A percentile compares a stretch with the other conserved stretches of the same genome.
Evolutionary conservation across 129 eudicot species (phyloP).

Genomic region (Gnaphalium uliginosum): DNA sequence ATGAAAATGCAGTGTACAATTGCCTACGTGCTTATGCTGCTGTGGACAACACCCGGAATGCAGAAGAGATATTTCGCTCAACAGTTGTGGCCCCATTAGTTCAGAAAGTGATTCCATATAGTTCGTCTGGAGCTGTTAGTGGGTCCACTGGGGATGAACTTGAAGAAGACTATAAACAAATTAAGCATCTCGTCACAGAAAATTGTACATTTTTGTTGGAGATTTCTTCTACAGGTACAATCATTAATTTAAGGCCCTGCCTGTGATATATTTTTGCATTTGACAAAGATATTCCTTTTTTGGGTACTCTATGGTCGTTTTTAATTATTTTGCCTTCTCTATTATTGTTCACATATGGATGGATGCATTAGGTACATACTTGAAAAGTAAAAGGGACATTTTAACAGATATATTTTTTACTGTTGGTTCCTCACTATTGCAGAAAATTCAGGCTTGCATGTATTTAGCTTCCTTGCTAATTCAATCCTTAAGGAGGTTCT

Average conservation of each 20-base stretch:
- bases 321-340: not conserved
- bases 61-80: constrained; percentile 86
- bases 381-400: not conserved
- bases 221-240: constrained; percentile 74
- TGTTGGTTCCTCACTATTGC: constrained; percentile 31
- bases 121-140: constrained; percentile 46
- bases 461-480: constrained; percentile 92
- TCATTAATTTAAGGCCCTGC: not conserved
- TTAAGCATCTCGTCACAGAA: constrained; percentile 60
- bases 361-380: not conserved
- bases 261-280: not conserved
- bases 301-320: not conserved
- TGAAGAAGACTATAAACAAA: constrained; percentile 64
- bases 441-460: constrained; percentile 98
- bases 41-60: constrained; percentile 77
- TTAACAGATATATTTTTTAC: constrained; percentile 9
- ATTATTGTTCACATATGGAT: not conserved
- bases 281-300: not conserved
- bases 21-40: constrained; percentile 99
- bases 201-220: constrained; percentile 85
- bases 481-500: constrained; percentile 94
- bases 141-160: constrained; percentile 82
- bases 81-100: constrained; percentile 77
- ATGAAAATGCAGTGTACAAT: constrained; percentile 87
- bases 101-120: constrained; percentile 63